Percentiles rank a stretch among this genome's conserved stretches.
phyloP scores from a whole-genome alignment of 2,329 filamentous ascomycete genomes.

The Alternaria gansuensis region DNA sequence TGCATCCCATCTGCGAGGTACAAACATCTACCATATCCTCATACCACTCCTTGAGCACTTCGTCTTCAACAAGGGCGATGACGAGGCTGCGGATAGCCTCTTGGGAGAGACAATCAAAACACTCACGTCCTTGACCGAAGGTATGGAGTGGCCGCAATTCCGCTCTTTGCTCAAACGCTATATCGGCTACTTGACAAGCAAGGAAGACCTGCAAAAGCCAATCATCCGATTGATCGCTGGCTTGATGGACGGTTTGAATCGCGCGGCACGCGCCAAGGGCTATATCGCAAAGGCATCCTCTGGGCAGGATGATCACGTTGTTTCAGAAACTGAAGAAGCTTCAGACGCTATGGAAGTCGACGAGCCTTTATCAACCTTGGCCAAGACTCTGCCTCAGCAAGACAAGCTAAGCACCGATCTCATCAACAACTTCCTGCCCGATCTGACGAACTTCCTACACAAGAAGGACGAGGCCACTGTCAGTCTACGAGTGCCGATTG shows the following conservation, averaged over 20 bases:
- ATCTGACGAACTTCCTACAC: conserved; percentile 84
- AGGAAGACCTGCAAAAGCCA: conserved; percentile 84
- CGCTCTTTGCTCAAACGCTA: conserved; percentile 84
- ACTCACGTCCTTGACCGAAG: conserved; percentile 76
- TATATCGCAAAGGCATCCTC: conserved; percentile 32
- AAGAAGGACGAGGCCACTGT: conserved; percentile 95
- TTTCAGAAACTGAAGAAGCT: conserved; percentile 30
- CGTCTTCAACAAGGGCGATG: conserved; percentile 82
- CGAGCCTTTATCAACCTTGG: conserved; percentile 56
- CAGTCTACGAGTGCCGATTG: conserved; percentile 89
- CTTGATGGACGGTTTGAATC: conserved; percentile 78
- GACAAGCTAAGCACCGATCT: conserved; percentile 77
- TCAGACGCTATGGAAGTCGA: conserved; percentile 40
- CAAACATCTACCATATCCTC: conserved; percentile 85
- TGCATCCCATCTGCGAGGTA: conserved; percentile 74
- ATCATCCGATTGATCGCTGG: conserved; percentile 83
- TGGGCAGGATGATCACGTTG: conserved; percentile 56
- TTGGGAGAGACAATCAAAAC: conserved; percentile 86
- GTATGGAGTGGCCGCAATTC: conserved; percentile 90
- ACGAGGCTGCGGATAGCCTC: conserved; percentile 80
- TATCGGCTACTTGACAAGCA: conserved; percentile 80
- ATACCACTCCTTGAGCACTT: conserved; percentile 94
- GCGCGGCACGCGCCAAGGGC: conserved; percentile 56
- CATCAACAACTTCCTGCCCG: conserved; percentile 76
- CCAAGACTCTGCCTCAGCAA: conserved; percentile 70